Conservation (phyloP, 495 filamentous ascomycete species). For the Xylaria bambusicola region DNA sequence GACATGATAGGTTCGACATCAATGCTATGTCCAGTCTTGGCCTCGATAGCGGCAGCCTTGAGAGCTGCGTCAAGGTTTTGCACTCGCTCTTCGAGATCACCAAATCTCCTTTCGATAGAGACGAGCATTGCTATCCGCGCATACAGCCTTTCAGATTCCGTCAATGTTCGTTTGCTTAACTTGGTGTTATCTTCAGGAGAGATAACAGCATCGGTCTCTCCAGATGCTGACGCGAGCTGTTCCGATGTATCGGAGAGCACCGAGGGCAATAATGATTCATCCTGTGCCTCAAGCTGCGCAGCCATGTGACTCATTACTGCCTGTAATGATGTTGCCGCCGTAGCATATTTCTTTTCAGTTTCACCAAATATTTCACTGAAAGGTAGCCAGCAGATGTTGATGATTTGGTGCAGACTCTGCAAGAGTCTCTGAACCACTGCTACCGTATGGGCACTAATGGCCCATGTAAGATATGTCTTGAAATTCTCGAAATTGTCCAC, state of each 20-base stretch:
- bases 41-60: constrained; percentile 5
- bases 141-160: not conserved
- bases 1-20: not conserved
- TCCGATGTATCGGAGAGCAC: too few relatives aligned
- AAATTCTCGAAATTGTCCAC: constrained; percentile 26
- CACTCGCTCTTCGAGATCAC: constrained; percentile 5
- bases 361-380: constrained; percentile 15
- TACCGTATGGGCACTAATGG: not conserved
- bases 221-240: too few relatives aligned
- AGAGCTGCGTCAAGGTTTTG: not conserved
- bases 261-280: too few relatives aligned
- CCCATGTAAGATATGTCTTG: constrained; percentile 4
- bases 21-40: constrained; percentile 7
- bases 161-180: not conserved
- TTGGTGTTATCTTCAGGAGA: not conserved
- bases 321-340: not conserved
- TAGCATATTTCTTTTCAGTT: not conserved
- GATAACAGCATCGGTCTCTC: too few relatives aligned
- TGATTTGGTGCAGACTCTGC: constrained; percentile 21
- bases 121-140: constrained; percentile 4
- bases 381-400: constrained; percentile 26
- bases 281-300: not conserved
- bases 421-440: constrained; percentile 16
- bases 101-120: constrained; percentile 5
- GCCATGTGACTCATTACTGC: not conserved